Evolutionary conservation across 1,284 basidiomycete genomes (phyloP).

Genomic region (Cronartium quercuum): DNA sequence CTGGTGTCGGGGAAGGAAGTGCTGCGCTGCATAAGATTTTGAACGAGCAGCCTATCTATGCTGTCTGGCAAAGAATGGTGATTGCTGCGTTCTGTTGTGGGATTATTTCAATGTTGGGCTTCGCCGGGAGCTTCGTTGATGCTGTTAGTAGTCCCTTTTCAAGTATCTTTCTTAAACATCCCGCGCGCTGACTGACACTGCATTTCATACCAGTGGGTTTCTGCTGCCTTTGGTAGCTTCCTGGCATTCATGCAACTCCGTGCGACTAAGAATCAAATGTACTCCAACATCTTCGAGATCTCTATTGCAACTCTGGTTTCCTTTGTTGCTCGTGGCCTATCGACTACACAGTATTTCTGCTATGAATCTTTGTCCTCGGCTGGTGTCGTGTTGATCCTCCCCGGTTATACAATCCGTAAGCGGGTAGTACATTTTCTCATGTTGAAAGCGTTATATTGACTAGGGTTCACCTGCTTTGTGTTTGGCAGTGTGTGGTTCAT

Average conservation of each 20-base stretch:
- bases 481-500: conserved; percentile 62
- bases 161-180: background rate
- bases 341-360: conserved; percentile 69
- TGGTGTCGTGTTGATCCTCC: conserved; percentile 50
- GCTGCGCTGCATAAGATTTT: conserved; percentile 60
- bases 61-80: conserved; percentile 59
- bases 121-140: conserved; percentile 73
- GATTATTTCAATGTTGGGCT: conserved; percentile 69
- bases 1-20: conserved; percentile 62
- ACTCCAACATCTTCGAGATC: conserved; percentile 82
- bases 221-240: conserved; percentile 63
- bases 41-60: conserved; percentile 52
- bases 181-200: background rate
- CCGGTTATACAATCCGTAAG: conserved; percentile 70
- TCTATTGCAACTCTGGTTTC: conserved; percentile 73
- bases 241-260: conserved; percentile 70
- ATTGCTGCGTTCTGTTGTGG: conserved; percentile 66
- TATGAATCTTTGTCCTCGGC: conserved; percentile 54
- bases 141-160: conserved; percentile 51
- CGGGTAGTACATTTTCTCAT: conserved; percentile 38
- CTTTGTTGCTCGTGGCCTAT: conserved; percentile 67
- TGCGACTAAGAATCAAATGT: conserved; percentile 70
- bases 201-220: conserved; percentile 56
- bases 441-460: too few relatives aligned
- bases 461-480: too few relatives aligned